Evolutionary conservation across 2,329 filamentous ascomycete genomes (phyloP).

Genomic region (Ophidiomyces ophidiicola): DNA sequence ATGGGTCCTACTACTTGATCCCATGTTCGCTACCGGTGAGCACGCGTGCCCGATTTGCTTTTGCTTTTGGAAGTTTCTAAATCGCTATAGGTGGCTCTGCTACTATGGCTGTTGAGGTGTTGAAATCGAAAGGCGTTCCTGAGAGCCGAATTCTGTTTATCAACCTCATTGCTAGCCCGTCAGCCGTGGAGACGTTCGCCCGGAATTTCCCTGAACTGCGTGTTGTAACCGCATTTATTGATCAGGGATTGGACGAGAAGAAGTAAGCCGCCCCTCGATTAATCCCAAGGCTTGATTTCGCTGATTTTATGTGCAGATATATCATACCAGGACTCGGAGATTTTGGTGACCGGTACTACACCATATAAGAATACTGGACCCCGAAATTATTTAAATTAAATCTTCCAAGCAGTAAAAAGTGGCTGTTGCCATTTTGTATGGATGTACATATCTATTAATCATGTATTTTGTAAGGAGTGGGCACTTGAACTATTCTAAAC

Average conservation of each 20-base stretch:
- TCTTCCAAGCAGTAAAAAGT: not conserved
- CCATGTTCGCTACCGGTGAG: slow-evolving; percentile 96
- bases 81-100: slow-evolving; percentile 64
- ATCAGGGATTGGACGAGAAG: slow-evolving; percentile 92
- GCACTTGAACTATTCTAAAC: too few relatives aligned
- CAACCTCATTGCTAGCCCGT: slow-evolving; percentile 93
- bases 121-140: slow-evolving; percentile 79
- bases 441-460: not conserved
- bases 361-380: slow-evolving; percentile 46
- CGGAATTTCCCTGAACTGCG: slow-evolving; percentile 77
- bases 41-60: slow-evolving; percentile 7
- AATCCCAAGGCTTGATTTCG: slow-evolving; percentile 7
- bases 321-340: slow-evolving; percentile 89
- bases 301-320: slow-evolving; percentile 50
- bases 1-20: slow-evolving; percentile 89
- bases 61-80: not conserved
- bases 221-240: slow-evolving; percentile 91
- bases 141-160: slow-evolving; percentile 93
- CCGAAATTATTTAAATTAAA: not conserved
- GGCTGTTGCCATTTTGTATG: not conserved
- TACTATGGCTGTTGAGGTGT: slow-evolving; percentile 89
- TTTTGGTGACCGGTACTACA: slow-evolving; percentile 94
- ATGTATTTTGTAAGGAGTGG: too few relatives aligned
- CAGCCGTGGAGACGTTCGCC: slow-evolving; percentile 81
- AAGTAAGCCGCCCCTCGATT: slow-evolving; percentile 53